These are phyloP conservation scores for Globisporangium radiosum DNA, from an alignment of 352 stramenopile genomes.

Conservation along the genomic window DNA sequence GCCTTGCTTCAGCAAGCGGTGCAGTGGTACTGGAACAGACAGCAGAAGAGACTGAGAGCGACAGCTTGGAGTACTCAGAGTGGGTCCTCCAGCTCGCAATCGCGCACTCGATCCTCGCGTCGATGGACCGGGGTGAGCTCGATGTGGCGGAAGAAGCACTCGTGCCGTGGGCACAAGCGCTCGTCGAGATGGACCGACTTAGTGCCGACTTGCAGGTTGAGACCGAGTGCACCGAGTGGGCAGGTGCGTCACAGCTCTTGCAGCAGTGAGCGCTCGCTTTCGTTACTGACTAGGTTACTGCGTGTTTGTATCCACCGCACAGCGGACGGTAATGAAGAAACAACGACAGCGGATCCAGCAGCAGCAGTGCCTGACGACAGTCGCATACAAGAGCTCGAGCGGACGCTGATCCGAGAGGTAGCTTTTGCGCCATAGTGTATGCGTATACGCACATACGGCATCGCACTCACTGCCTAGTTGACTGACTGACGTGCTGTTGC, in stretches of 20 bases:
- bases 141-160: slow-evolving; percentile 48
- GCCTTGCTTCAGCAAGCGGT: slow-evolving; percentile 3
- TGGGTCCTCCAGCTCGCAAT: slow-evolving; percentile 67
- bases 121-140: slow-evolving; percentile 42
- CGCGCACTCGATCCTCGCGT: slow-evolving; percentile 60
- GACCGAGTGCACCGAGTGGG: too few species aligned
- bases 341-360: background rate
- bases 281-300: too few species aligned
- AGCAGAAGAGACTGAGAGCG: background rate
- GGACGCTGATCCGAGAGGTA: slow-evolving; percentile 59
- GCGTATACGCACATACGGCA: background rate
- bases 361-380: background rate
- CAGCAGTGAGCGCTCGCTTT: too few species aligned
- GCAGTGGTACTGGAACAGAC: background rate
- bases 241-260: too few species aligned
- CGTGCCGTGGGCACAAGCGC: slow-evolving; percentile 54
- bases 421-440: background rate
- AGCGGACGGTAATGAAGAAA: background rate
- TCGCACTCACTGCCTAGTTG: background rate
- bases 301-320: too few species aligned
- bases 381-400: slow-evolving; percentile 42
- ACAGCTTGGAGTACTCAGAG: slow-evolving; percentile 26
- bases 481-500: background rate
- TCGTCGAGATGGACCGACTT: slow-evolving; percentile 42
- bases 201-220: background rate